Percentiles rank a stretch among this genome's conserved stretches.
Evolutionary conservation across 176 grass and related monocot genomes (phyloP).

Genomic region (Aegilops sharonensis): DNA sequence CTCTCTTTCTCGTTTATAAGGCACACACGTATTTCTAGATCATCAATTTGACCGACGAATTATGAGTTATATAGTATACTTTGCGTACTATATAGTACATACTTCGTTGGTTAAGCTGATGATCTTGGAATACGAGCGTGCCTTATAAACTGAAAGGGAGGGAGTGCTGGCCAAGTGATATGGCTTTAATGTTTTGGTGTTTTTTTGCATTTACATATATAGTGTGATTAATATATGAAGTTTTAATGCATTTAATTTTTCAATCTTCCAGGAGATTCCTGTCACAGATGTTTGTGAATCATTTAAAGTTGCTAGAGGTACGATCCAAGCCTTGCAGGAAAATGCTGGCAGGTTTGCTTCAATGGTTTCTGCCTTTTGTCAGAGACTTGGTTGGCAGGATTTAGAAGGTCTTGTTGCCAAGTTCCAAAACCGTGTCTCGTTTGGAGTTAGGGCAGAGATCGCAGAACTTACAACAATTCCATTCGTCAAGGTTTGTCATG

Average conservation of each 20-base stretch:
- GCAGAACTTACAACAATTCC: slow-evolving; percentile 88
- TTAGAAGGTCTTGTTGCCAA: slow-evolving; percentile 90
- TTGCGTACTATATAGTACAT: background rate
- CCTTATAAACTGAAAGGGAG: background rate
- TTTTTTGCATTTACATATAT: background rate
- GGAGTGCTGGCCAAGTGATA: background rate
- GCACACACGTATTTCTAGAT: background rate
- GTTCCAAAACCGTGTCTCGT: slow-evolving; percentile 95
- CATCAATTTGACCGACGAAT: background rate
- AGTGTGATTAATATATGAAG: background rate
- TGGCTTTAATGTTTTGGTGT: background rate
- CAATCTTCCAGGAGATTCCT: slow-evolving; percentile 68
- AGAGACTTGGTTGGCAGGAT: slow-evolving; percentile 95
- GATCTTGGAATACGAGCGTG: background rate
- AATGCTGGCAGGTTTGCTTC: slow-evolving; percentile 96
- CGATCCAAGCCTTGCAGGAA: slow-evolving; percentile 91
- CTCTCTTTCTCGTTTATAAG: background rate
- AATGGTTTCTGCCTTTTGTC: slow-evolving; percentile 96
- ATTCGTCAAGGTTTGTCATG: slow-evolving; percentile 68
- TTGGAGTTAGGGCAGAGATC: slow-evolving; percentile 97
- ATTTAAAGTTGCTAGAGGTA: slow-evolving; percentile 94
- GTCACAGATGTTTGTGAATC: slow-evolving; percentile 90
- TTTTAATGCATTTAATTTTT: background rate
- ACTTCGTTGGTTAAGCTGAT: background rate
- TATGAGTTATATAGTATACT: background rate